Conservation (phyloP, 2,329 filamentous ascomycete genomes). For the Didymella sp. region DNA sequence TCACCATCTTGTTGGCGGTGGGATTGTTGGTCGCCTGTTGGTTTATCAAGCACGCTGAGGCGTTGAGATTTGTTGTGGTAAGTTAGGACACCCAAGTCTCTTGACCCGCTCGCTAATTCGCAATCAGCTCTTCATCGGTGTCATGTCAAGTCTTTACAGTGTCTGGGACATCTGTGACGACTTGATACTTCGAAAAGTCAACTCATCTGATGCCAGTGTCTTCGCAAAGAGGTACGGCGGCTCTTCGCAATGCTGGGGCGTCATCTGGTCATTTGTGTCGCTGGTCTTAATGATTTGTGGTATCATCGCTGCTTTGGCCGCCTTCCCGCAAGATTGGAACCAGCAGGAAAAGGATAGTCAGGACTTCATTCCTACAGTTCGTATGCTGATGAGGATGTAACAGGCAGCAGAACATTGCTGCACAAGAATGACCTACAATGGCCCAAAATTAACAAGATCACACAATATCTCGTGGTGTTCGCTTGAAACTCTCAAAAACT, state of each 20-base stretch:
- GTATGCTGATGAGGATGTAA: conserved; percentile 3
- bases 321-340: conserved; percentile 73
- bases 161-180: conserved; percentile 89
- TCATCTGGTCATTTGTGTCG: conserved; percentile 78
- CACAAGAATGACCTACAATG: background rate
- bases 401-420: background rate
- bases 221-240: conserved; percentile 81
- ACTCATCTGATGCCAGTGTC: conserved; percentile 78
- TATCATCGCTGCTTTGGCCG: conserved; percentile 78
- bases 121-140: conserved; percentile 73
- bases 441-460: background rate
- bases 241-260: conserved; percentile 80
- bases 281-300: conserved; percentile 73
- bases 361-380: conserved; percentile 64
- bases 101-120: background rate
- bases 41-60: conserved; percentile 80
- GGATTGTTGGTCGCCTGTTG: conserved; percentile 75
- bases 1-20: conserved; percentile 73
- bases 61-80: conserved; percentile 73
- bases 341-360: conserved; percentile 74
- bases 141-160: conserved; percentile 81
- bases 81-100: conserved; percentile 34
- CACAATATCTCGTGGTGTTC: too few species aligned
- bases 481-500: background rate
- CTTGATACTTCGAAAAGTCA: conserved; percentile 79